Base-by-base conservation (phyloP, 345 rosid genomes). In the Raphanus sativus region DNA sequence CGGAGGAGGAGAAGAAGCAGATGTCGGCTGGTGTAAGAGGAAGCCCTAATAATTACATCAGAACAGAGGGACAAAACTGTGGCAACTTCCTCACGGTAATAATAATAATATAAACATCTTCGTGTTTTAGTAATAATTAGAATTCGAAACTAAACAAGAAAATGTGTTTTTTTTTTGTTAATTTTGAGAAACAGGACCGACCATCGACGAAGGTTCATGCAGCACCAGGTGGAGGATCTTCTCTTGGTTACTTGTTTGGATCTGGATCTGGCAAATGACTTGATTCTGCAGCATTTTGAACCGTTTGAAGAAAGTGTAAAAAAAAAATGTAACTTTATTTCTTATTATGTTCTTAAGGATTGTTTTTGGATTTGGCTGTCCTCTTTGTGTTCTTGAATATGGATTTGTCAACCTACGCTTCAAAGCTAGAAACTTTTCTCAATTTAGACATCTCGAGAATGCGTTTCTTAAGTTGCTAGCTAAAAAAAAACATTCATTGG, bases 1-100 rank as follows among this genome's bases (percentile, higher is more conserved):
- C 86, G 1, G 81, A 58, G 16, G 90, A 77, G 32, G 80, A 67
- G 33, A 62, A 56, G 55, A 84, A 84, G 85, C 78, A 86, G 79
- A 65, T 75, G 54, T 90, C 92, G 29, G 97, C 97, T 32, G 96
- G 96, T 48, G 85, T 92, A 34, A 89, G 84, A 8, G 86, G 83
- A 65, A 86, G 82, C 75, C 85, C 81, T 28, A 93, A 93, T 75
- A 93, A 91, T 78, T 89, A 93, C 71, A 67, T 76, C n/a, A 88
- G 96, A 17, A 79, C 94, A 59, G 97, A 91, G 8, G 96, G 96
- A 24, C 98, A 85, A 86, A 94, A 94, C 75, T 75, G 87, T 71
- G 87, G 97, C 77, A 94, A 94, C 85, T 91, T 91, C 65, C 83
- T 94, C 81, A 94, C 91, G 74, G 95, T 87, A 88, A 40, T 69